Base-by-base conservation (phyloP, 306 rosid species). In the Cucurbita maxima region DNA sequence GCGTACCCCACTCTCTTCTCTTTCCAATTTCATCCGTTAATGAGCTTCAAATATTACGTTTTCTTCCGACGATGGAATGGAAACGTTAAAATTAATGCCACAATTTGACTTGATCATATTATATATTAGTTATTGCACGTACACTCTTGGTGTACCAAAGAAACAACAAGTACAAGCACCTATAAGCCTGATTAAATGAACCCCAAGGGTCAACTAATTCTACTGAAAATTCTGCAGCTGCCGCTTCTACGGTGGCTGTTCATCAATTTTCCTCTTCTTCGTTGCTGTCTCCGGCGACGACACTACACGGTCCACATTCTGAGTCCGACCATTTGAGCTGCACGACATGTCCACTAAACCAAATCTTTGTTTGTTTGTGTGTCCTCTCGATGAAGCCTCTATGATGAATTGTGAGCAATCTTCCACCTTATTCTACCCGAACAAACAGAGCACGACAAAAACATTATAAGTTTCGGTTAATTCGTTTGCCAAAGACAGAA, bases 261-360 rank as follows among this genome's bases (percentile, higher is more conserved):
- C 83, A 22, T 78, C 81, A 66, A 80, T 80, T 75, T 84, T 85
- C 12, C 41, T 82, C 75, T 88, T 91, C 91, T 94, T 94, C 2
- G 83, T 71, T 71, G 84, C 77, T 53, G 86, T 86, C 78, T 91
- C 92, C 43, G 92, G 87, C 34, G 92, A 88, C 48, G 93, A 88
- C 25, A 88, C 83, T 6, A 82, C 88, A 6, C 88, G 83, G 37
- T 66, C 45, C 59, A 60, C 15, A 80, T 59, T 36, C 83, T 37
- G 7, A 76, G 60, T 0, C 81, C 79, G 84, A 81, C 87, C 78
- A 58, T 89, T 88, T 1, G 86, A 85, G 84, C 89, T 88, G 71
- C 89, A 94, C 7, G 89, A 85, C 77, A 82, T 80, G 18, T 91
- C 96, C 20, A 84, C 47, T 7, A 77, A 80, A 11, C 86, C 84